Base-by-base conservation (phyloP, 2,329 filamentous ascomycete genomes). In the Aspergillus sp. region DNA sequence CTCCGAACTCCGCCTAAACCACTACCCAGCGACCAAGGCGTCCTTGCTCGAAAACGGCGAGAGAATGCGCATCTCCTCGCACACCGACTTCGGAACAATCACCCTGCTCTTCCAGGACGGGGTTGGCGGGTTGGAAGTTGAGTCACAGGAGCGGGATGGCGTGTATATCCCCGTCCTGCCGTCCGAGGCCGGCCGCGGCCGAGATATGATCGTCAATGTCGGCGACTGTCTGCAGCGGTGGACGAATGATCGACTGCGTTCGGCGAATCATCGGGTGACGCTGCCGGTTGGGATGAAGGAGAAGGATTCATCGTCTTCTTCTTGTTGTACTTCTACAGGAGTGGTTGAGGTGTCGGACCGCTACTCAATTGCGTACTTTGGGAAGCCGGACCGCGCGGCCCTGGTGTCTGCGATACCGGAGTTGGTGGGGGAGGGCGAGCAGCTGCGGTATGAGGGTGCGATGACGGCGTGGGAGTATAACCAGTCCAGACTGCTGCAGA, bases 171-270 rank as follows among this genome's bases (percentile, higher is more conserved):
- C 61, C 4, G 58, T 64, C 11, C n/a, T 36, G 17, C 32, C 54
- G 11, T 36, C 48, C 34, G 34, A 15, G 4, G 15, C n/a, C 13
- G 58, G 53, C 43, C 58, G 4, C 38, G 52, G 55, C 18, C 49
- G 53, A 5, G 65, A 64, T 24, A 64, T 82, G n/a, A 78, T 82
- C 5, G 74, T 82, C 42, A 82, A 82, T 57, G 80, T 82, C 59
- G 80, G 79, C 5, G 80, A 83, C 59, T 81, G 79, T 51, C 70
- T 83, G 67, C 80, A 81, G 75, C 72, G 80, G 17, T 72, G 81
- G 44, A 79, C 76, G 53, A 82, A 83, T 66, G 78, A 81, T 64
- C 76, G 68, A 9, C 80, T 81, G 61, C 78, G 75, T 53, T 79
- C 76, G 32, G 81, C 79, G 0, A 76, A 81, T 12, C 81, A 84